Conservation (phyloP, 108 stramenopile species). For the Schizochytrium sp. region DNA sequence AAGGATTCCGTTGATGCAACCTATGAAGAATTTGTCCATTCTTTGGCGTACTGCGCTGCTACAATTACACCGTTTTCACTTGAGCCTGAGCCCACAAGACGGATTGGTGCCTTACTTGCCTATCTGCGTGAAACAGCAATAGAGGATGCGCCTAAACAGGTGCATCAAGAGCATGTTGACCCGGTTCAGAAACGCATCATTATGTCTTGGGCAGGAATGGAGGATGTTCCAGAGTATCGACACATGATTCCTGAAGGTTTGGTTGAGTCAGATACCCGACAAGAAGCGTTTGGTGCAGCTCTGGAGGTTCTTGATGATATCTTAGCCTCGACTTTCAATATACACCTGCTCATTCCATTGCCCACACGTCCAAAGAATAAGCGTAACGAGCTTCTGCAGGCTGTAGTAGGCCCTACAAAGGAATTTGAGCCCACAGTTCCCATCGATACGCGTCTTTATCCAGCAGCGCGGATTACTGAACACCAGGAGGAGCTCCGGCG, state of each 20-base stretch:
- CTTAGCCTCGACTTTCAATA: constrained; percentile 41
- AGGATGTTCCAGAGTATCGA: constrained; percentile 6
- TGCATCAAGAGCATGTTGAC: constrained; percentile 1
- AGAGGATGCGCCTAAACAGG: not conserved
- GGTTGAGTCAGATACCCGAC: not conserved
- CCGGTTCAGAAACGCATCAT: constrained; percentile 32
- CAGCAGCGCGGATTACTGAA: not conserved
- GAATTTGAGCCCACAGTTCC: not conserved
- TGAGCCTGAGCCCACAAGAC: constrained; percentile 1
- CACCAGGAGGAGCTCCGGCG: not conserved
- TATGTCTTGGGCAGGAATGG: constrained; percentile 15
- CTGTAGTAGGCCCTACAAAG: not conserved
- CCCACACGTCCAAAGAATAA: not conserved
- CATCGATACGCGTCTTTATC: constrained; percentile 35
- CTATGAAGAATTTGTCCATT: constrained; percentile 23
- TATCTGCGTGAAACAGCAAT: constrained; percentile 33
- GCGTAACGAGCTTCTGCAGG: constrained; percentile 16
- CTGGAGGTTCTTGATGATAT: constrained; percentile 28
- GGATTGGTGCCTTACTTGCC: not conserved
- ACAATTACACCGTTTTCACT: constrained; percentile 2
- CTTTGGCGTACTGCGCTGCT: constrained; percentile 25
- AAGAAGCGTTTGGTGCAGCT: constrained; percentile 1
- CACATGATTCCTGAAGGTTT: constrained; percentile 24
- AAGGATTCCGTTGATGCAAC: not conserved
- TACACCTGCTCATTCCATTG: constrained; percentile 18